Percentiles rank a stretch among this genome's conserved stretches.
These are phyloP conservation scores for Perkinsus olseni DNA, from an alignment of 169 alveolate genomes.

Conservation along the genomic window DNA sequence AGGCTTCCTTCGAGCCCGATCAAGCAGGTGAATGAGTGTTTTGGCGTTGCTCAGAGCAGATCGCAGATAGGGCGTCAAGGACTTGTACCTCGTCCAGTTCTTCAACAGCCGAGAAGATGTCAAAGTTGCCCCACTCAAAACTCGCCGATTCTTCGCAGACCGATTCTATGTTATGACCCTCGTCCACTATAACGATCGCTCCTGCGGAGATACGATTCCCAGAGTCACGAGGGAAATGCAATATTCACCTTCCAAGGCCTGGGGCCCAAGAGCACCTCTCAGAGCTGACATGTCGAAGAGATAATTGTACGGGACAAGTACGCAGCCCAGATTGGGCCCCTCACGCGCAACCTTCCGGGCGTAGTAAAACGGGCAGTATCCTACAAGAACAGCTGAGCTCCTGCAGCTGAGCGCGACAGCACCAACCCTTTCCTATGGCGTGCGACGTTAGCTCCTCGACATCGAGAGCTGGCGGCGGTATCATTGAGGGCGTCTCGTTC, in stretches of 20 bases:
- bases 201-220: not conserved
- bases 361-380: constrained; percentile 79
- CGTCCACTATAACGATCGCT: constrained; percentile 81
- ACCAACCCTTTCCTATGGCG: not conserved
- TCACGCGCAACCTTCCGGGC: constrained; percentile 65
- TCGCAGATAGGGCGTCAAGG: not conserved
- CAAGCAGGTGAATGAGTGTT: too few species aligned
- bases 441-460: not conserved
- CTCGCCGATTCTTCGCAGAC: constrained; percentile 20
- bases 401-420: too few species aligned
- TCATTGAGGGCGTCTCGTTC: not conserved
- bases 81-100: not conserved
- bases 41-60: too few species aligned
- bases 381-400: not conserved
- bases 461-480: not conserved
- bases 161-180: constrained; percentile 85
- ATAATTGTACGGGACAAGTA: constrained; percentile 83
- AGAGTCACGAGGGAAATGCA: not conserved
- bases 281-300: constrained; percentile 52
- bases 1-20: too few species aligned
- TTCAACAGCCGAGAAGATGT: not conserved
- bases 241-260: not conserved
- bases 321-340: constrained; percentile 55
- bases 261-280: not conserved
- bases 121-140: not conserved